Base-by-base conservation (phyloP, 2,329 filamentous ascomycete genomes). In the Epichloe aotearoae region DNA sequence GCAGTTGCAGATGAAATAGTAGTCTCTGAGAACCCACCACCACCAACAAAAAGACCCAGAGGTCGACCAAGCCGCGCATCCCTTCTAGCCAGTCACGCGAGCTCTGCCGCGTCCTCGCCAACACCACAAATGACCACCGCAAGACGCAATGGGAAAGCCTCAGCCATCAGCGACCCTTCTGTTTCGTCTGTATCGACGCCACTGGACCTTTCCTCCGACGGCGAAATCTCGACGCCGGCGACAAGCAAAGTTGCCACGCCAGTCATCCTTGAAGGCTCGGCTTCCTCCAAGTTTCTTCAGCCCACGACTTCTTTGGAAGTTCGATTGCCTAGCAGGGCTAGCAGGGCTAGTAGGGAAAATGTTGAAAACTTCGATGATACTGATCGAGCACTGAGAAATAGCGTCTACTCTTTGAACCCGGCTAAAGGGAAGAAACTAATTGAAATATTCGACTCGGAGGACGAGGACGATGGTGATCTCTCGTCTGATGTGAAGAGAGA, bases 331-430 rank as follows among this genome's bases (percentile, higher is more conserved):
- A 53, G 55, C 1, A 56, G 52, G 20, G 62, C 62, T 20, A 53
- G 55, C 1, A 56, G 52, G 20, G 62, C 61, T 20, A 53, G 55
- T 2, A 55, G 52, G 44, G 53, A 59, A 42, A 49, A 44, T 1
- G 49, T 46, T 5, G 51, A 52, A 8, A 52, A 49, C 15, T 10
- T 33, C n/a, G 61, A 63, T 19, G 61, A 63, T 20, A 57, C 56
- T 20, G 64, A 69, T 30, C 56, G 61, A n/a, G 58, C 57, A 12
- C 46, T 66, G 14, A 59, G 63, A 15, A 59, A 58, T 8, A 81
- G 74, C 64, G 66, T 73, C 47, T 76, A 70, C 54, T 69, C 75
- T 2, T 62, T 79, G 58, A 67, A 65, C 38, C 52, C 67, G 67
- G 74, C 55, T 61, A 66, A 49, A 75, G 77, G 63, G 64, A 71